Conservation (phyloP, 495 filamentous ascomycete genomes). For the Apodospora peruviana region DNA sequence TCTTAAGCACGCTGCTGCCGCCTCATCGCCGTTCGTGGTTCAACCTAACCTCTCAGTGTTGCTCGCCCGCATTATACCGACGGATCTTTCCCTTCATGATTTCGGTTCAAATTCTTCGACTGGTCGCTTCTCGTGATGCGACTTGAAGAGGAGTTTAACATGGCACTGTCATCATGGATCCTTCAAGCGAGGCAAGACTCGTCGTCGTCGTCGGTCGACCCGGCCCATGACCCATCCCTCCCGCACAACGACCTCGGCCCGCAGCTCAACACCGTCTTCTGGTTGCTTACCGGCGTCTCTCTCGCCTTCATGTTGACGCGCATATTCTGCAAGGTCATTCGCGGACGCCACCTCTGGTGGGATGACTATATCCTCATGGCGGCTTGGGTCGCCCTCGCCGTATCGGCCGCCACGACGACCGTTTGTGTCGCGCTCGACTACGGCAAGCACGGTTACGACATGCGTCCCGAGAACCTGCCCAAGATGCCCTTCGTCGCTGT, state of each 20-base stretch:
- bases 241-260: constrained; percentile 19
- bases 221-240: neutral
- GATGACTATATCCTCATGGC: constrained; percentile 27
- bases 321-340: constrained; percentile 23
- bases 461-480: constrained; percentile 11
- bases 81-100: too few species aligned
- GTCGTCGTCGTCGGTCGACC: too few species aligned
- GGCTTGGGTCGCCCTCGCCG: constrained; percentile 16
- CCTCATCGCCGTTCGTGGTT: too few species aligned
- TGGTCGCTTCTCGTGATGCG: too few species aligned
- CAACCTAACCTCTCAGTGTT: too few species aligned
- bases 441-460: constrained; percentile 19
- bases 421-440: constrained; percentile 20
- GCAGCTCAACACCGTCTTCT: constrained; percentile 29
- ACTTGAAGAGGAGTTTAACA: too few species aligned
- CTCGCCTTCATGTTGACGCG: constrained; percentile 18
- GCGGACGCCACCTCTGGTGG: constrained; percentile 23
- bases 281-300: constrained; percentile 24
- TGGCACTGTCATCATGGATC: too few species aligned
- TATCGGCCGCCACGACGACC: constrained; percentile 8
- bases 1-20: too few species aligned
- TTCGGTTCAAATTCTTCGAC: too few species aligned
- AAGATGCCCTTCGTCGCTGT: constrained; percentile 13
- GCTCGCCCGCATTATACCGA: too few species aligned
- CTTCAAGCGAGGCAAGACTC: too few species aligned